phyloP scores from a whole-genome alignment of 2,329 filamentous ascomycete species.

The Aspergillus sp. region DNA sequence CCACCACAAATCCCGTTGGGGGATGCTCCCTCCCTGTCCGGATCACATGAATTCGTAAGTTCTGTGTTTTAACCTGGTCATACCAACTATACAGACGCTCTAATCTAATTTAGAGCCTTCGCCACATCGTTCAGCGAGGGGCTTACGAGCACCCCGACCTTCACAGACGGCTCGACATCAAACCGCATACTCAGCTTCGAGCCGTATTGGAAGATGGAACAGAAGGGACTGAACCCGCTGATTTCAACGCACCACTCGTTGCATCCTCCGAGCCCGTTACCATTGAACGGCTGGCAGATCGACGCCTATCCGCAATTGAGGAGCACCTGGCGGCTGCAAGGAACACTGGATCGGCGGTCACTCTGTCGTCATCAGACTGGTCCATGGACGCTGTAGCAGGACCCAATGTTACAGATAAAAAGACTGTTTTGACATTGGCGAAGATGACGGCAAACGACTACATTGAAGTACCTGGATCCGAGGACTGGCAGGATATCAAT shows the following conservation, averaged over 20 bases:
- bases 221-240: conserved; percentile 40
- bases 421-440: conserved; percentile 79
- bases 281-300: conserved; percentile 80
- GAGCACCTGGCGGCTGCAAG: conserved; percentile 73
- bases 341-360: conserved; percentile 64
- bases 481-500: conserved; percentile 81
- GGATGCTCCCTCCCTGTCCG: conserved; percentile 19
- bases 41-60: conserved; percentile 40
- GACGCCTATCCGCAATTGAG: conserved; percentile 74
- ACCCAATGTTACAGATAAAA: conserved; percentile 81
- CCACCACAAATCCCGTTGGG: conserved; percentile 34
- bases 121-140: conserved; percentile 92
- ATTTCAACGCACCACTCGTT: conserved; percentile 54
- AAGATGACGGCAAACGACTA: conserved; percentile 91
- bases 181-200: conserved; percentile 57
- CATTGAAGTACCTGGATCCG: conserved; percentile 66
- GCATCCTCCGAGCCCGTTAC: conserved; percentile 64
- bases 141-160: conserved; percentile 74
- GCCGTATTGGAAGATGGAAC: conserved; percentile 41
- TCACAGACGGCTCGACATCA: conserved; percentile 74
- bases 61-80: neutral
- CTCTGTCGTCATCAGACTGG: conserved; percentile 75
- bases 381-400: conserved; percentile 73
- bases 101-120: conserved; percentile 50
- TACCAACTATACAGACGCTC: neutral